Evolutionary conservation across 768 basidiomycete species (phyloP).

Genomic region (Multifurca ochricompacta): DNA sequence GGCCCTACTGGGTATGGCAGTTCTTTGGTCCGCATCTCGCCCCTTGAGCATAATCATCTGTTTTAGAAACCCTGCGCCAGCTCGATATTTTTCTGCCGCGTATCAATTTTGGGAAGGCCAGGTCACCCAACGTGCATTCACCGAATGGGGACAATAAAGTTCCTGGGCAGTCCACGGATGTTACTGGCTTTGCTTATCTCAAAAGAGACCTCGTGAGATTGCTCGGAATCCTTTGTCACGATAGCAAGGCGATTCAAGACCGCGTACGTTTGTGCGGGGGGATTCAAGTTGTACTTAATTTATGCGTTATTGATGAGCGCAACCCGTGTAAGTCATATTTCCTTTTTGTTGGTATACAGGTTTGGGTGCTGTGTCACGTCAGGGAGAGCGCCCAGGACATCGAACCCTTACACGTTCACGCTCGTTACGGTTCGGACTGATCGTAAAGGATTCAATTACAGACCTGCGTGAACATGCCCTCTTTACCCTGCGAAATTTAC

Average conservation of each 20-base stretch:
- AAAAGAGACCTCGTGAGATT: constrained; percentile 88
- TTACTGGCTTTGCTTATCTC: constrained; percentile 68
- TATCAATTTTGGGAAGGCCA: constrained; percentile 68
- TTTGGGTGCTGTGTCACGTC: neutral
- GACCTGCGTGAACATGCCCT: constrained; percentile 91
- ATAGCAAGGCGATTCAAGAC: constrained; percentile 62
- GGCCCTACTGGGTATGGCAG: constrained; percentile 22
- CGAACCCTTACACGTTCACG: neutral
- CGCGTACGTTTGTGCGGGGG: constrained; percentile 62
- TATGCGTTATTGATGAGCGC: constrained; percentile 84
- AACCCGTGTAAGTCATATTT: constrained; percentile 72
- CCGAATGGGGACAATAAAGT: neutral
- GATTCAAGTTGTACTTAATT: constrained; percentile 74
- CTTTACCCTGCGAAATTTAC: constrained; percentile 70
- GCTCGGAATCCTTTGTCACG: constrained; percentile 69
- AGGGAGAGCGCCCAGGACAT: neutral
- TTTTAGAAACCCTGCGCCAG: constrained; percentile 60
- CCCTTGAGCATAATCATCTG: neutral
- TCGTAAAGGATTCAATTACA: constrained; percentile 27
- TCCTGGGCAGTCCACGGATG: constrained; percentile 25
- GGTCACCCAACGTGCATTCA: constrained; percentile 24
- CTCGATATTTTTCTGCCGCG: constrained; percentile 79
- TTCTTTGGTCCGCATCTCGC: neutral
- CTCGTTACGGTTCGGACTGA: neutral
- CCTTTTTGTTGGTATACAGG: neutral